Evolutionary conservation across 768 basidiomycete species (phyloP), one percentile per base, ranked within the genome.

Genomic region (Xanthoconium stramineum): DNA sequence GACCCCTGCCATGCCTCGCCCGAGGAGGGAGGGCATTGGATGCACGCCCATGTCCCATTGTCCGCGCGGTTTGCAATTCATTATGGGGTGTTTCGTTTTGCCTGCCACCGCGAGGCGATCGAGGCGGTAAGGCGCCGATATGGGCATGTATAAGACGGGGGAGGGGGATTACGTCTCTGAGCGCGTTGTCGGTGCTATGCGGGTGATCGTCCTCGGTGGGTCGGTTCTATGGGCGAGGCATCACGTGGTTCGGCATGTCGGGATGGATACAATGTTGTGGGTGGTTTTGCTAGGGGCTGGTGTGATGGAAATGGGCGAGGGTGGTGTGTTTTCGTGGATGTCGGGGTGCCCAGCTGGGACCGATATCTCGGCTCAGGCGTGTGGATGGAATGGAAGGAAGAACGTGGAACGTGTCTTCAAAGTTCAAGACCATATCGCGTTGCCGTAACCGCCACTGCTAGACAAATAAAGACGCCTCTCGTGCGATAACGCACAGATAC

Each of bases 21-120:
- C 38, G 39, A 60, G 57, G 56, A 24, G 50, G 47, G 36, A 50
- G 42, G 64, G 58, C 29, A 50, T 62, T 50, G 47, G 13, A 30
- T 19, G 47, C 33, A 47, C 32, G 47, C 17, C 36, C 38, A n/a
- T 49, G 33, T 53, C 40, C 46, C 28, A 45, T 47, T 24, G 29
- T 46, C 50, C 4, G 12, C 24, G 24, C 24, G 24, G 24, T 24
- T 32, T 15, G 5, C 58, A 35, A 50, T 44, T 43, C 46, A 45
- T 40, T 40, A 46, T 13, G 19, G 35, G 29, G 5, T 39, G 46
- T 32, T 42, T 54, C 24, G 47, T 52, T 37, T 32, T 37, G 8
- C 53, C 46, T 28, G 37, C 38, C 47, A 39, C 55, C 56, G 49
- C 44, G 40, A 58, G 54, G 58, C 44, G 62, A 69, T 62, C 54